Evolutionary conservation across 139 green algal species (phyloP).

Genomic region (Monoraphidium neglectum): DNA sequence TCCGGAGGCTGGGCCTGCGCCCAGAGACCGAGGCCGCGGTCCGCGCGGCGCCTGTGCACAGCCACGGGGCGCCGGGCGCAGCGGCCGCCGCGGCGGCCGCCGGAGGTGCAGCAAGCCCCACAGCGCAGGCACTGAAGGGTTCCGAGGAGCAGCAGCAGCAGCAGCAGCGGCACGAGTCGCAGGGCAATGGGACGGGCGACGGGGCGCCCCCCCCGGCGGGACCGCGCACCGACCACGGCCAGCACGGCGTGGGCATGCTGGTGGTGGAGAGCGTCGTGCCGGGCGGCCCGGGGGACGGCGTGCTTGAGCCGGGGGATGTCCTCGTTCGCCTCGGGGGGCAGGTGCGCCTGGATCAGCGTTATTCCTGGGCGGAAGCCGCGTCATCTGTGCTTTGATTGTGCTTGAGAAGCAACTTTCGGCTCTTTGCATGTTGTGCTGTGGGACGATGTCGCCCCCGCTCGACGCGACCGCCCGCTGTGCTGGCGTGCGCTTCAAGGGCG

Average conservation of each 20-base stretch:
- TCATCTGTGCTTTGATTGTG: neutral
- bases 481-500: no score
- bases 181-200: neutral
- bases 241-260: slow-evolving; percentile 79
- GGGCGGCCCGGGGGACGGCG: slow-evolving; percentile 64
- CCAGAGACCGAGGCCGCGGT: slow-evolving; percentile 75
- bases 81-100: neutral
- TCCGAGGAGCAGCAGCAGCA: neutral
- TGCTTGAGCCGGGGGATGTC: slow-evolving; percentile 88
- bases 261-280: slow-evolving; percentile 88
- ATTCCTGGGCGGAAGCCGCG: neutral
- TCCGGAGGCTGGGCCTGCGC: slow-evolving; percentile 77
- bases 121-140: neutral
- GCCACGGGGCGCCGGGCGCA: slow-evolving; percentile 37
- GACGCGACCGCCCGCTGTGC: no score
- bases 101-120: neutral
- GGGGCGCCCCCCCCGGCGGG: no score
- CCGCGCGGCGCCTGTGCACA: slow-evolving; percentile 33
- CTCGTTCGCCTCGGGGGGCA: slow-evolving; percentile 68
- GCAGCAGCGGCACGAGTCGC: neutral
- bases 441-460: no score
- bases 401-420: neutral
- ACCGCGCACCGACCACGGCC: neutral
- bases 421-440: neutral
- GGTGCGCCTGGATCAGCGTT: neutral